Evolutionary conservation across 2,329 filamentous ascomycete genomes (phyloP).

Genomic region (Cercospora nicotianae): DNA sequence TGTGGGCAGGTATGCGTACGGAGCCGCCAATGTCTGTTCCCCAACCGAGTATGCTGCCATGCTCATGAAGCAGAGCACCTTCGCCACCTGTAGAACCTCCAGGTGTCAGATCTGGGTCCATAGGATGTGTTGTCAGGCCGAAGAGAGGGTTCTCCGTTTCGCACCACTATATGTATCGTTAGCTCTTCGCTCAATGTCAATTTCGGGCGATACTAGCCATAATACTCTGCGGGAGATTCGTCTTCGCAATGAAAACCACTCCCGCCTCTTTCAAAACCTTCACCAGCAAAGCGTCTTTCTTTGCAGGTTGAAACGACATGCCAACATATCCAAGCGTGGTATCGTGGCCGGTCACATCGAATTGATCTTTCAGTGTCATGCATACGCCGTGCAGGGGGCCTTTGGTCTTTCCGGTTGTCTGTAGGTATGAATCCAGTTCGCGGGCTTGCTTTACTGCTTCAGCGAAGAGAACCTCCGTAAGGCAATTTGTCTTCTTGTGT

Average conservation of each 20-base stretch:
- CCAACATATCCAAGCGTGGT: slow-evolving; percentile 56
- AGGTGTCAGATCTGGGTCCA: slow-evolving; percentile 46
- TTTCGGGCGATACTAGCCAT: slow-evolving; percentile 40
- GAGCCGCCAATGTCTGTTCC: slow-evolving; percentile 57
- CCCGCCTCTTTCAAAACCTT: slow-evolving; percentile 52
- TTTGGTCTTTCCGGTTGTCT: slow-evolving; percentile 45
- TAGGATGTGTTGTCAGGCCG: slow-evolving; percentile 52
- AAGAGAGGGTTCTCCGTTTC: slow-evolving; percentile 57
- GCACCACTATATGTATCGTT: slow-evolving; percentile 46
- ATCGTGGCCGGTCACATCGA: slow-evolving; percentile 54
- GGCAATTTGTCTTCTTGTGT: slow-evolving; percentile 53
- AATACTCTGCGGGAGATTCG: slow-evolving; percentile 54
- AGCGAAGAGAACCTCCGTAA: slow-evolving; percentile 59
- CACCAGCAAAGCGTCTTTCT: slow-evolving; percentile 53
- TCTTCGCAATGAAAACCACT: slow-evolving; percentile 56
- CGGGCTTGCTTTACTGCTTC: slow-evolving; percentile 53
- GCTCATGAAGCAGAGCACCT: slow-evolving; percentile 42
- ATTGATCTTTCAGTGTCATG: slow-evolving; percentile 57
- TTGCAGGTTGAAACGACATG: slow-evolving; percentile 51
- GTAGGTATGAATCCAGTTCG: slow-evolving; percentile 53
- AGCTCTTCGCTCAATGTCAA: background rate
- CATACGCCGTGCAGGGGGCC: slow-evolving; percentile 42
- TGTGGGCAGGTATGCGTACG: slow-evolving; percentile 51
- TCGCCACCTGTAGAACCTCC: slow-evolving; percentile 53
- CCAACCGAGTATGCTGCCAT: slow-evolving; percentile 49